Percentiles rank a stretch among this genome's conserved stretches.
phyloP scores from a whole-genome alignment of 2,329 filamentous ascomycete species.

The Pseudogymnoascus sp. region DNA sequence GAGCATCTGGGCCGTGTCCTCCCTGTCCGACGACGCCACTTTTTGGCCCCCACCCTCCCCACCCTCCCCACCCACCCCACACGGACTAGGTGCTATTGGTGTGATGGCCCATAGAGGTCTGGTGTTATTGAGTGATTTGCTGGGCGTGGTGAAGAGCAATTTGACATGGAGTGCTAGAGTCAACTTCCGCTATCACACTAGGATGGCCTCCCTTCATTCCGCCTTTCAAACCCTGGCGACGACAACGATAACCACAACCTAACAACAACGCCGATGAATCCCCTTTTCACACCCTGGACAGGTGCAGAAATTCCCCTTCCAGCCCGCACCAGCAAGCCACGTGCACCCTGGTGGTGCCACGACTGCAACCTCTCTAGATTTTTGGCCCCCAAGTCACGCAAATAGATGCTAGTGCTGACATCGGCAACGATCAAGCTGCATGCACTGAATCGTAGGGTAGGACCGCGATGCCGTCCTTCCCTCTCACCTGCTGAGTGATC shows the following conservation, averaged over 20 bases:
- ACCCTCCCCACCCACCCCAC: not conserved
- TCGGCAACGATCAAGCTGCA: not conserved
- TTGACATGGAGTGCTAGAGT: not conserved
- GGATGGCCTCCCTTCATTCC: not conserved
- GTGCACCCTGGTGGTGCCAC: not conserved
- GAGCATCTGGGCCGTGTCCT: not conserved
- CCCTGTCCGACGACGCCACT: not conserved
- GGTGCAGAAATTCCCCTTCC: not conserved
- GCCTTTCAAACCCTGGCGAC: not conserved
- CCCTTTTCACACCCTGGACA: not conserved
- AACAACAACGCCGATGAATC: not conserved
- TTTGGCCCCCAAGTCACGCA: slow-evolving; percentile 3
- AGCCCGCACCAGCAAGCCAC: not conserved
- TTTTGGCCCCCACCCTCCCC: not conserved
- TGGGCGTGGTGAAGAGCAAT: not conserved
- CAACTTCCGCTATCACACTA: slow-evolving; percentile 1
- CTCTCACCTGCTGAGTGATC: not conserved
- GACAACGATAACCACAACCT: not conserved
- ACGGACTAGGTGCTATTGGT: not conserved
- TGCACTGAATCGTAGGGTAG: not conserved
- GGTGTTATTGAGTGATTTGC: not conserved
- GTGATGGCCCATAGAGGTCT: not conserved
- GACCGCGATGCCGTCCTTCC: not conserved
- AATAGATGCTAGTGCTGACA: slow-evolving; percentile 6
- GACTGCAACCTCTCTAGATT: not conserved